Conservation (phyloP, 306 rosid genomes). For the Vicia sativa region DNA sequence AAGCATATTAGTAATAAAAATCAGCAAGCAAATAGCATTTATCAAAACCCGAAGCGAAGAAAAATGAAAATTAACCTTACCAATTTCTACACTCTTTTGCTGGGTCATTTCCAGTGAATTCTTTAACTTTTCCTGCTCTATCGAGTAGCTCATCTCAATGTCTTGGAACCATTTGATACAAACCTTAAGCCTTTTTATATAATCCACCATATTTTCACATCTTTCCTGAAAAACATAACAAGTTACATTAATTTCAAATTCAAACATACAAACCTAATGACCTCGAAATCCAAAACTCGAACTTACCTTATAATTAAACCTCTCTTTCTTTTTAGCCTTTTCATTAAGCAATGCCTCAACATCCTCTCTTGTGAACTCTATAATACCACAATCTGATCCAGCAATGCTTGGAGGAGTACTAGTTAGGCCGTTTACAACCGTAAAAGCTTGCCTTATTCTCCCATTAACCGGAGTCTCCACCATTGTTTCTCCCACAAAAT, state of each 20-base stretch:
- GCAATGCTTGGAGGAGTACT: conserved; percentile 91
- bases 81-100: conserved; percentile 71
- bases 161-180: conserved; percentile 98
- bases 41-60: background rate
- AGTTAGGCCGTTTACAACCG: conserved; percentile 64
- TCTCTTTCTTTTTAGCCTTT: conserved; percentile 81
- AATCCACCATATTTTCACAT: conserved; percentile 87
- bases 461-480: conserved; percentile 82
- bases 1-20: conserved; percentile 24
- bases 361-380: conserved; percentile 93
- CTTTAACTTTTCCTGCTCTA: conserved; percentile 79
- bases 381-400: conserved; percentile 77
- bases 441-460: conserved; percentile 65
- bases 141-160: conserved; percentile 72
- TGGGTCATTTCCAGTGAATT: conserved; percentile 66
- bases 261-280: conserved; percentile 23
- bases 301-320: conserved; percentile 88
- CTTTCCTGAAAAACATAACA: conserved; percentile 64
- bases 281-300: conserved; percentile 26
- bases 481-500: conserved; percentile 54
- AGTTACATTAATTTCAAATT: conserved; percentile 25
- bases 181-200: conserved; percentile 85
- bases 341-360: conserved; percentile 86
- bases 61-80: conserved; percentile 46
- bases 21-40: conserved; percentile 12